Percentiles rank a stretch among this genome's conserved stretches.
phyloP scores from a whole-genome alignment of 2,329 filamentous ascomycete species.

The Fusarium napiforme region DNA sequence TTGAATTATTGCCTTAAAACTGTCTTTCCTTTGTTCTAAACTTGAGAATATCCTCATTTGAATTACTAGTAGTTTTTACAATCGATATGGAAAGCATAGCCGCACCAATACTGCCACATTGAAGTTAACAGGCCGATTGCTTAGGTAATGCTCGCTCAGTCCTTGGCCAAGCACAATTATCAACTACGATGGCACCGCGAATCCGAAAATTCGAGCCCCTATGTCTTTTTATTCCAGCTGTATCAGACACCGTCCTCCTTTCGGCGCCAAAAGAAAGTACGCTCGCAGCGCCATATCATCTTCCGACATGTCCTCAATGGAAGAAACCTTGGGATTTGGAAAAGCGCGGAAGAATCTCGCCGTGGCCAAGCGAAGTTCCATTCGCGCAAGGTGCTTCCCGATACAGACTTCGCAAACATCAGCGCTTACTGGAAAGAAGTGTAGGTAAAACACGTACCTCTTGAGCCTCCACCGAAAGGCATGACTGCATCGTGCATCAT shows the following conservation, averaged over 20 bases:
- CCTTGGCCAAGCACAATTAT: no score
- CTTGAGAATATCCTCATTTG: no score
- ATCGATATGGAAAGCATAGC: no score
- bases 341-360: not conserved
- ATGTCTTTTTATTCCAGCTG: not conserved
- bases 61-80: no score
- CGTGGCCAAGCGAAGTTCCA: not conserved
- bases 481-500: not conserved
- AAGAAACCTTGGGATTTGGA: not conserved
- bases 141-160: no score
- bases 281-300: not conserved
- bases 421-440: not conserved
- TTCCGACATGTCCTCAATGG: not conserved
- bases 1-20: no score
- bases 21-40: no score
- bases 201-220: no score
- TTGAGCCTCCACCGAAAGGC: not conserved
- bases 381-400: not conserved
- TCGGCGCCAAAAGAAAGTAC: not conserved
- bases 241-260: not conserved
- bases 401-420: not conserved
- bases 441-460: fast-evolving
- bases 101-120: no score
- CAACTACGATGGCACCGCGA: no score
- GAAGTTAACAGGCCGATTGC: no score